Percentiles rank a stretch among this genome's conserved stretches.
Evolutionary conservation across 1,284 basidiomycete genomes (phyloP).

Genomic region (Puccinia brachypodii): DNA sequence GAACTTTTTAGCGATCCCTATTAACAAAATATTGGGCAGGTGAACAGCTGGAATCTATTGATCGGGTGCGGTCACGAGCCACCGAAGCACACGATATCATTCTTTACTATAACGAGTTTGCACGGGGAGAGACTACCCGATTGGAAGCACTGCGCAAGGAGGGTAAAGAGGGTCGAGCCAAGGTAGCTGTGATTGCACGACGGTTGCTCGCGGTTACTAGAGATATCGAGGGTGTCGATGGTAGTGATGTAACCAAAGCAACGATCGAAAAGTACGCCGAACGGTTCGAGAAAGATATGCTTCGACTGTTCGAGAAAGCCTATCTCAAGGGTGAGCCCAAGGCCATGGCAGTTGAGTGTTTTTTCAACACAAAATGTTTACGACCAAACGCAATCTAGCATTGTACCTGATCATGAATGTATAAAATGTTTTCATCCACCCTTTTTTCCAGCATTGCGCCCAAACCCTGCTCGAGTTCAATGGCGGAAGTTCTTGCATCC

Average conservation of each 20-base stretch:
- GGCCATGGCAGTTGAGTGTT: conserved; percentile 85
- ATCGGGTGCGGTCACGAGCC: conserved; percentile 85
- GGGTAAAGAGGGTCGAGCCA: conserved; percentile 73
- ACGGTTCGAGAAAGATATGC: conserved; percentile 97
- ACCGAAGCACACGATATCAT: conserved; percentile 94
- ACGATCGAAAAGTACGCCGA: conserved; percentile 94
- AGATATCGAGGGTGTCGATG: conserved; percentile 73
- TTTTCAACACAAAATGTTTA: background rate
- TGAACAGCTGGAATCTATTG: conserved; percentile 92
- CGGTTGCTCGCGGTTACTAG: conserved; percentile 83
- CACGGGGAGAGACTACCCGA: conserved; percentile 75
- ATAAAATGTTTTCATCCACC: background rate
- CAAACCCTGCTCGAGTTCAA: conserved; percentile 97
- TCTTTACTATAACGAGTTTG: conserved; percentile 89
- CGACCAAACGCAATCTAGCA: background rate
- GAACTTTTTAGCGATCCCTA: background rate
- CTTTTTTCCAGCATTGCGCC: conserved; percentile 76
- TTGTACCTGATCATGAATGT: background rate
- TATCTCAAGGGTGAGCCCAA: conserved; percentile 96
- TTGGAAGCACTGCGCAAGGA: conserved; percentile 79
- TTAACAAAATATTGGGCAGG: conserved; percentile 61
- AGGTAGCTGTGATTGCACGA: conserved; percentile 85
- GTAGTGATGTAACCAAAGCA: conserved; percentile 68
- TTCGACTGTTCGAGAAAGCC: conserved; percentile 89
- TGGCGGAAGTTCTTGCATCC: conserved; percentile 91